phyloP scores from a whole-genome alignment of 805 yeast genomes.

The Hanseniaspora singularis region DNA sequence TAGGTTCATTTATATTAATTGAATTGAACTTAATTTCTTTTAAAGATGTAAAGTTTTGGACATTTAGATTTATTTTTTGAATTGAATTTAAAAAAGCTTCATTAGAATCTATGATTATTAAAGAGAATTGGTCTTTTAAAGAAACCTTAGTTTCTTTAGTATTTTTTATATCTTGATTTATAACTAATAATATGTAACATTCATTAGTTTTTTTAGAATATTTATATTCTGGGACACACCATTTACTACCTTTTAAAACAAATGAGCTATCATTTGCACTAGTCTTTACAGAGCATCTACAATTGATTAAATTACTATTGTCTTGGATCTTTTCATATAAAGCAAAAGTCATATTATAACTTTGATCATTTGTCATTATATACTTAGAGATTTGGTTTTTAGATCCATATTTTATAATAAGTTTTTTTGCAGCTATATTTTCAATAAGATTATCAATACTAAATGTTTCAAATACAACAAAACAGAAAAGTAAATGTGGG shows the following conservation, averaged over 20 bases:
- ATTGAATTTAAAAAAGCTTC: background rate
- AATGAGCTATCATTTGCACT: conserved; percentile 32
- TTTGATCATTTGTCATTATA: conserved; percentile 34
- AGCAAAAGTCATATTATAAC: conserved; percentile 57
- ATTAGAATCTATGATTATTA: background rate
- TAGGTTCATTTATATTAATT: background rate
- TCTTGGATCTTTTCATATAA: conserved; percentile 29
- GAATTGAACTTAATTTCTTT: conserved; percentile 7
- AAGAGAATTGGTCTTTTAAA: background rate
- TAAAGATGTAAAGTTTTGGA: background rate
- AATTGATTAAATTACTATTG: conserved; percentile 44
- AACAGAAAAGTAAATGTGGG: background rate
- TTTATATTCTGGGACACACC: conserved; percentile 50
- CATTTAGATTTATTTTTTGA: background rate
- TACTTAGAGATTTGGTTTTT: conserved; percentile 33
- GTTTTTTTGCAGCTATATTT: conserved; percentile 22
- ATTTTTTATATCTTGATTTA: background rate
- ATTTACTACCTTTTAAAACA: conserved; percentile 48
- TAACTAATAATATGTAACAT: conserved; percentile 29
- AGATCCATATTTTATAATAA: conserved; percentile 32
- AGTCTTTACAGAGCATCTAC: conserved; percentile 36
- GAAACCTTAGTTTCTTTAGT: background rate
- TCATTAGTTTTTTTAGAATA: conserved; percentile 44
- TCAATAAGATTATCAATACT: conserved; percentile 4
- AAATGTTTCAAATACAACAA: background rate